Evolutionary conservation across 106 monocot genomes (phyloP).

Genomic region (Allium sativum): DNA sequence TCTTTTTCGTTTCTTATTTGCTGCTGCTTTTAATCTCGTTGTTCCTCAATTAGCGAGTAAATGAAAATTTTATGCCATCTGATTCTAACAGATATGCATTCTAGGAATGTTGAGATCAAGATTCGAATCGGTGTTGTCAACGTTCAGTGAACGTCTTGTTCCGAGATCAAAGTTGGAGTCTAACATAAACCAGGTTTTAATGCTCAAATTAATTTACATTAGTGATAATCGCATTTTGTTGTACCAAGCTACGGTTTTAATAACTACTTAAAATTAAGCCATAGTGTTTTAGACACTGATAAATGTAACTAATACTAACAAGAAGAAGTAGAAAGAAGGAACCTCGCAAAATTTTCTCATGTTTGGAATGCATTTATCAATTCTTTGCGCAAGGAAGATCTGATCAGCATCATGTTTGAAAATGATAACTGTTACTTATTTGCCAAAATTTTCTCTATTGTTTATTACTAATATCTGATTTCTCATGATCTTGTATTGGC

Average conservation of each 20-base stretch:
- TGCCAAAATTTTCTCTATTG: too few species aligned
- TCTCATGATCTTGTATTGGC: slow-evolving; percentile 2
- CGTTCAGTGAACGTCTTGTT: slow-evolving; percentile 54
- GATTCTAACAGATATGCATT: slow-evolving; percentile 62
- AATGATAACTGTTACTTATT: too few species aligned
- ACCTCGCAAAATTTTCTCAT: slow-evolving; percentile 63
- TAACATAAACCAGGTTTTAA: slow-evolving; percentile 21
- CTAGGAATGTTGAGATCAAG: slow-evolving; percentile 91
- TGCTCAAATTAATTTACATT: too few species aligned
- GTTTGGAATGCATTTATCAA: slow-evolving; percentile 80
- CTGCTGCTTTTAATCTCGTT: too few species aligned
- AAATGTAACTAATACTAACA: slow-evolving; percentile 27
- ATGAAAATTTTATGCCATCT: too few species aligned
- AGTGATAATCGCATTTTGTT: too few species aligned
- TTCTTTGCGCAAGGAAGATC: slow-evolving; percentile 72
- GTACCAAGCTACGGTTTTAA: too few species aligned
- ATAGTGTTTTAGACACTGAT: too few species aligned
- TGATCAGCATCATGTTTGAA: slow-evolving; percentile 42
- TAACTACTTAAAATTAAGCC: too few species aligned
- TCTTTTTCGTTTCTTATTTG: too few species aligned
- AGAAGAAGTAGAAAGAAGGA: slow-evolving; percentile 44
- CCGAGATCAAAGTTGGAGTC: slow-evolving; percentile 28
- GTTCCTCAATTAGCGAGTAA: too few species aligned
- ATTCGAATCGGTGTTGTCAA: slow-evolving; percentile 68
- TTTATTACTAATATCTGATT: too few species aligned